Base-by-base conservation (phyloP, 179 eudicot genomes). In the Carnegiea gigantea region DNA sequence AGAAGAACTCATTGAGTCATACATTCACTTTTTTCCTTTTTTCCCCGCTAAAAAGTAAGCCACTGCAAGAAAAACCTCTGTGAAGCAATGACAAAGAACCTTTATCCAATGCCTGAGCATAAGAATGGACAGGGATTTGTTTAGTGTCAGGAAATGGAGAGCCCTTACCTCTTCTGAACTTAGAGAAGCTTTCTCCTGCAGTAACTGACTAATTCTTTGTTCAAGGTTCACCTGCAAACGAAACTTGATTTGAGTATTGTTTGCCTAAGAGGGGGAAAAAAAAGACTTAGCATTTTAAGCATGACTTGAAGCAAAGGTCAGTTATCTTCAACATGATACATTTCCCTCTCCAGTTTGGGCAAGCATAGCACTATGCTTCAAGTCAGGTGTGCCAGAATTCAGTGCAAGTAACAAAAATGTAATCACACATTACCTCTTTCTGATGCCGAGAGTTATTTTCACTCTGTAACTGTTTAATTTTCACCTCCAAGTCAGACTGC, bases 401-500 rank as follows among this genome's bases (percentile, higher is more conserved):
- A 38, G 46, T 54, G 57, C 77, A 57, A 20, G 13, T 33, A 70
- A 59, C 71, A 75, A n/a, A 21, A 82, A 38, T 20, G 17, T 4
- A 17, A 70, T n/a, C 67, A 9, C 30, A 9, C 40, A 81, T 75
- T 73, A 92, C 98, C 97, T 93, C 92, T 83, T 89, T 91, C 71
- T 86, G 90, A 84, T 85, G 86, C 93, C 89, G 90, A 26, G 86
- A 85, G 33, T 86, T 85, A 77, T 85, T 91, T 80, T 92, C 94
- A 64, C 73, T 68, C 82, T 88, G 86, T 79, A 92, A 64, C 78
- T 88, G 85, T 76, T 77, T 36, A 77, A 91, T 80, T 83, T 83
- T 82, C 77, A 28, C 75, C 85, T 90, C 93, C 83, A 87, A 57
- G 57, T 78, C 85, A 62, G 85, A 88, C 95, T 91, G 83, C 73